phyloP scores from a whole-genome alignment of 805 yeast genomes.

The Isabelozyma pseudorhagii region DNA sequence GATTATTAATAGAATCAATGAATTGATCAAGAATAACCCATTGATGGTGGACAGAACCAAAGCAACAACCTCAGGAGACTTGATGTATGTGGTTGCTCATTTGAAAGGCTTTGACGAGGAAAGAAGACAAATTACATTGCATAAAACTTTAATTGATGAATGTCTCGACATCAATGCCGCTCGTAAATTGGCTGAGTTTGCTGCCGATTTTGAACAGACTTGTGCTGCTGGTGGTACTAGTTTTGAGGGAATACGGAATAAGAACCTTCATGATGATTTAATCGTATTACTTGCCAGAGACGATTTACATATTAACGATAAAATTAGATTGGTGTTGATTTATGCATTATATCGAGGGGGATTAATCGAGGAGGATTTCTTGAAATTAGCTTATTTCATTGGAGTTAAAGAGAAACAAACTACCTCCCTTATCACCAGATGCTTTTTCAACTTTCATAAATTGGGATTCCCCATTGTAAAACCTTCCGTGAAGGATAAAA shows the following conservation, averaged over 20 bases:
- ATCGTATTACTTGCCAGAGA: constrained; percentile 51
- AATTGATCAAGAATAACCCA: constrained; percentile 70
- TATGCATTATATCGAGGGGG: constrained; percentile 86
- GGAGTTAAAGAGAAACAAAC: constrained; percentile 45
- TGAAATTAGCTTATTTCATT: constrained; percentile 60
- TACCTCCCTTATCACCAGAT: constrained; percentile 55
- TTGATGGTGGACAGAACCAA: constrained; percentile 65
- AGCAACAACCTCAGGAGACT: constrained; percentile 65
- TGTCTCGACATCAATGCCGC: constrained; percentile 59
- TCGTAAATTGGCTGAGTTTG: constrained; percentile 56
- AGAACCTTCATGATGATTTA: constrained; percentile 59
- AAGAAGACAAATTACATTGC: constrained; percentile 56
- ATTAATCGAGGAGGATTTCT: constrained; percentile 66
- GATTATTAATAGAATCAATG: constrained; percentile 55
- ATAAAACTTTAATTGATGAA: constrained; percentile 60
- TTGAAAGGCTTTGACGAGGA: constrained; percentile 66
- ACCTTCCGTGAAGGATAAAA: constrained; percentile 34
- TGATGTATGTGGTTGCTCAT: constrained; percentile 72
- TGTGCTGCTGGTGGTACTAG: constrained; percentile 70
- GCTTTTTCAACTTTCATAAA: constrained; percentile 38
- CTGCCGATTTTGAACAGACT: constrained; percentile 84
- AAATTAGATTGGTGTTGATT: constrained; percentile 67
- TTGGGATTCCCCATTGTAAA: constrained; percentile 59
- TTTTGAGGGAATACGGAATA: constrained; percentile 61
- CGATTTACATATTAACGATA: constrained; percentile 57